Conservation (phyloP, 2,329 filamentous ascomycete genomes). For the Graphilbum fragrans region DNA sequence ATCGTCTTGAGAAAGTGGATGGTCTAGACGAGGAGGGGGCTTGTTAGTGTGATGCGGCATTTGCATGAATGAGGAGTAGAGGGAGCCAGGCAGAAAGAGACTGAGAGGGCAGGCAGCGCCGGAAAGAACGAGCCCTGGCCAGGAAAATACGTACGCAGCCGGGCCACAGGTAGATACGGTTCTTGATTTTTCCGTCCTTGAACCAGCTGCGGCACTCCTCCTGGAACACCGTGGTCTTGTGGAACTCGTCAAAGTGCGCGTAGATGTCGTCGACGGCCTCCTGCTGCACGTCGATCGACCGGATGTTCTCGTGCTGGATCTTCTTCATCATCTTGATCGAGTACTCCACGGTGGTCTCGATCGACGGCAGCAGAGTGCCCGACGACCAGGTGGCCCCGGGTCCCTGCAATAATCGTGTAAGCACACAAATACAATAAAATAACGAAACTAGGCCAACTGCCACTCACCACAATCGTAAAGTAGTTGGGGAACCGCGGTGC, state of each 20-base stretch:
- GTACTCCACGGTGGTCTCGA: conserved; percentile 15
- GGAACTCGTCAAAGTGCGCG: conserved; percentile 29
- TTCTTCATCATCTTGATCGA: conserved; percentile 25
- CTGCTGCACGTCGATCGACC: conserved; percentile 28
- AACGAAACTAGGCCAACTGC: no score
- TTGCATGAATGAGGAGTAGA: background rate
- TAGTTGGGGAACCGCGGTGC: conserved; percentile 11
- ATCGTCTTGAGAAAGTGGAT: conserved; percentile 11
- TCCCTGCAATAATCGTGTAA: no score
- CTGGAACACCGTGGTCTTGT: conserved; percentile 31
- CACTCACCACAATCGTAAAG: conserved; percentile 8
- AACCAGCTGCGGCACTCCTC: conserved; percentile 8
- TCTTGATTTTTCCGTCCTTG: conserved; percentile 17
- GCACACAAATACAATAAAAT: no score
- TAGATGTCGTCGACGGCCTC: conserved; percentile 38
- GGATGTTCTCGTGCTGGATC: conserved; percentile 35
- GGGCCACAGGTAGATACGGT: no score
- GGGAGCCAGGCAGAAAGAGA: background rate
- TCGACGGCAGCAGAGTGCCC: conserved; percentile 6
- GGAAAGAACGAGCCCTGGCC: no score
- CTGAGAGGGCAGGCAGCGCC: background rate
- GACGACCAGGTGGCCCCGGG: conserved; percentile 7
- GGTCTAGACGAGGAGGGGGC: no score
- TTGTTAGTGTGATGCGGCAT: background rate
- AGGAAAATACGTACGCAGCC: no score